These are phyloP conservation scores for Yueomyces sp. DNA, from an alignment of 1,139 yeast species.

Conservation along the genomic window DNA sequence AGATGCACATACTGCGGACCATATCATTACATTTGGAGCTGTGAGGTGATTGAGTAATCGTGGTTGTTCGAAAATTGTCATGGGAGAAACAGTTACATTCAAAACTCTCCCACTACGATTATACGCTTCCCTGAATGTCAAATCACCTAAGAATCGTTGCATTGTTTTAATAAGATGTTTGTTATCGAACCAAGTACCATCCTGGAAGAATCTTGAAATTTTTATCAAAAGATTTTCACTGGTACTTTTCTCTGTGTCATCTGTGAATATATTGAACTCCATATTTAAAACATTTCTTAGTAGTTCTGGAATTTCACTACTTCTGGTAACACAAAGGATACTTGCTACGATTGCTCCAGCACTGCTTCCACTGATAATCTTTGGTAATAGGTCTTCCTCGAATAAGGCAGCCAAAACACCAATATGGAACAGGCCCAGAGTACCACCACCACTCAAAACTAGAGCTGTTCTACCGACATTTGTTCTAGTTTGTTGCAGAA, in stretches of 20 bases:
- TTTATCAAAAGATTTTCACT: slow-evolving; percentile 33
- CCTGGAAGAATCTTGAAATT: slow-evolving; percentile 32
- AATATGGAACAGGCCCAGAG: slow-evolving; percentile 83
- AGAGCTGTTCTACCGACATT: slow-evolving; percentile 90
- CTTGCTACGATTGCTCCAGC: slow-evolving; percentile 95
- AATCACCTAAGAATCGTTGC: slow-evolving; percentile 69
- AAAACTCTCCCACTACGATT: slow-evolving; percentile 74
- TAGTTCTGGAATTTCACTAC: slow-evolving; percentile 54
- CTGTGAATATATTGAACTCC: slow-evolving; percentile 62
- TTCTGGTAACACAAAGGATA: slow-evolving; percentile 67
- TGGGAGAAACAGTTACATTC: slow-evolving; percentile 84
- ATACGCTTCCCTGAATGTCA: slow-evolving; percentile 91
- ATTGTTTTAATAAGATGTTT: slow-evolving; percentile 60
- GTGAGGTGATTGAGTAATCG: slow-evolving; percentile 77
- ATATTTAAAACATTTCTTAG: slow-evolving; percentile 40
- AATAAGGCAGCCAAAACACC: slow-evolving; percentile 77
- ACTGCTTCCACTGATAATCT: slow-evolving; percentile 91
- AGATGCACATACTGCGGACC: slow-evolving; percentile 97
- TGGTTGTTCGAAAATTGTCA: slow-evolving; percentile 71
- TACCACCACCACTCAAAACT: slow-evolving; percentile 87
- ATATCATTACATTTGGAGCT: slow-evolving; percentile 84
- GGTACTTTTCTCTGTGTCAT: slow-evolving; percentile 34
- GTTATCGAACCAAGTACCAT: slow-evolving; percentile 82
- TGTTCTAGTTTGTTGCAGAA: slow-evolving; percentile 76
- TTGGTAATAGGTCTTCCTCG: slow-evolving; percentile 64